These are phyloP conservation scores for Saccharomyces cerevisiae DNA, from an alignment of 805 yeast genomes.

Conservation along the genomic window DNA sequence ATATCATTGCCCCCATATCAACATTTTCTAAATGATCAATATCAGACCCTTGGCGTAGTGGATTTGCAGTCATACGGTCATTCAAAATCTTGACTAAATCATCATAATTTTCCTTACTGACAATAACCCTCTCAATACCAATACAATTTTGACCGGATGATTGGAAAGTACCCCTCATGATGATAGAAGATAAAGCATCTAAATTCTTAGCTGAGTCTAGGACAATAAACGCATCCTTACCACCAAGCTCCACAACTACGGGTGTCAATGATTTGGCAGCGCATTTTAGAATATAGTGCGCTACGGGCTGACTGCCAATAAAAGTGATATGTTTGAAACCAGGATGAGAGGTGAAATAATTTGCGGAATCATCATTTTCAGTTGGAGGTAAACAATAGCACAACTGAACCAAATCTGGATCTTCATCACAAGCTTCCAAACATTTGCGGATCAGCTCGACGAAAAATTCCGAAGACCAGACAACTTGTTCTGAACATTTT, in stretches of 20 bases:
- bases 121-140: constrained; percentile 91
- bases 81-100: constrained; percentile 48
- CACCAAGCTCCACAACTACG: constrained; percentile 92
- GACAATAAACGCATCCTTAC: constrained; percentile 86
- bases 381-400: constrained; percentile 77
- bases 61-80: constrained; percentile 42
- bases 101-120: constrained; percentile 62
- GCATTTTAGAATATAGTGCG: constrained; percentile 74
- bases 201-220: constrained; percentile 68
- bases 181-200: constrained; percentile 58
- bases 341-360: constrained; percentile 74
- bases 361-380: constrained; percentile 42
- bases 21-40: constrained; percentile 85
- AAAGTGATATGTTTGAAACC: constrained; percentile 83
- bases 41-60: constrained; percentile 76
- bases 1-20: constrained; percentile 94
- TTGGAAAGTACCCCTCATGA: constrained; percentile 94
- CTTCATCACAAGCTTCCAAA: constrained; percentile 62
- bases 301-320: constrained; percentile 93
- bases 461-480: constrained; percentile 86
- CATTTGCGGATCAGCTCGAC: constrained; percentile 64
- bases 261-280: constrained; percentile 89
- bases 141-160: constrained; percentile 97
- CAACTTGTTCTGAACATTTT: constrained; percentile 92
- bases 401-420: constrained; percentile 78